Conservation (phyloP, 495 filamentous ascomycete genomes). For the Aspergillus egyptiacus region DNA sequence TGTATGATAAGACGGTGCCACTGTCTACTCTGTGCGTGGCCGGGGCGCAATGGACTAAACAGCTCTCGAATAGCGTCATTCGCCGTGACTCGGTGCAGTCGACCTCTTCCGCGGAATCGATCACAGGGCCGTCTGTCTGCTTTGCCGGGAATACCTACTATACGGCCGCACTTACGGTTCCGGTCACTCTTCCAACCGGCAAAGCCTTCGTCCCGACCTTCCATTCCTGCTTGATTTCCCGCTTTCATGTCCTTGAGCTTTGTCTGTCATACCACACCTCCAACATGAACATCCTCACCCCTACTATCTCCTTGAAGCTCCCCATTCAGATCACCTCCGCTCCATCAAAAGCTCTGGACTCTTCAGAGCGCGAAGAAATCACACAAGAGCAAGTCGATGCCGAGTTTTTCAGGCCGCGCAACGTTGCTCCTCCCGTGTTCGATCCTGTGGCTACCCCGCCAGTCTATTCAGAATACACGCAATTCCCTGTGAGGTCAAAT, state of each 20-base stretch:
- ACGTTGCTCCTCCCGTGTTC: conserved; percentile 16
- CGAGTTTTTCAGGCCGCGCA: conserved; percentile 37
- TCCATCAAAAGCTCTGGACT: conserved; percentile 6
- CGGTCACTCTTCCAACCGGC: conserved; percentile 63
- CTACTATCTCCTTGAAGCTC: conserved; percentile 57
- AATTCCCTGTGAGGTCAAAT: background rate
- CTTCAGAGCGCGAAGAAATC: conserved; percentile 20
- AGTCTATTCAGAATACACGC: conserved; percentile 15
- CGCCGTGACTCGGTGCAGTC: conserved; percentile 59
- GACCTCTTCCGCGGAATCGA: conserved; percentile 25
- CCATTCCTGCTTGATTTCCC: conserved; percentile 75
- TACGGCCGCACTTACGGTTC: conserved; percentile 63
- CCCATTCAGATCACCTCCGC: conserved; percentile 66
- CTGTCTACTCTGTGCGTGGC: conserved; percentile 62
- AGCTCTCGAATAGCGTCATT: conserved; percentile 23
- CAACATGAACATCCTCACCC: conserved; percentile 46
- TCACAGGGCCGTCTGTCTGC: conserved; percentile 36
- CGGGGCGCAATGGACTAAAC: conserved; percentile 61
- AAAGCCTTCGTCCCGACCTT: conserved; percentile 82
- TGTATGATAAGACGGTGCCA: conserved; percentile 56
- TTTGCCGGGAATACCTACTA: conserved; percentile 49
- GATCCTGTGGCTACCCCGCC: conserved; percentile 8
- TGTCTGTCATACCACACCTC: conserved; percentile 55
- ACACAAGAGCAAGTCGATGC: conserved; percentile 33
- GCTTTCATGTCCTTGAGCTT: conserved; percentile 71